Base-by-base conservation (phyloP, 768 basidiomycete species). In the Lactarius evosmus region DNA sequence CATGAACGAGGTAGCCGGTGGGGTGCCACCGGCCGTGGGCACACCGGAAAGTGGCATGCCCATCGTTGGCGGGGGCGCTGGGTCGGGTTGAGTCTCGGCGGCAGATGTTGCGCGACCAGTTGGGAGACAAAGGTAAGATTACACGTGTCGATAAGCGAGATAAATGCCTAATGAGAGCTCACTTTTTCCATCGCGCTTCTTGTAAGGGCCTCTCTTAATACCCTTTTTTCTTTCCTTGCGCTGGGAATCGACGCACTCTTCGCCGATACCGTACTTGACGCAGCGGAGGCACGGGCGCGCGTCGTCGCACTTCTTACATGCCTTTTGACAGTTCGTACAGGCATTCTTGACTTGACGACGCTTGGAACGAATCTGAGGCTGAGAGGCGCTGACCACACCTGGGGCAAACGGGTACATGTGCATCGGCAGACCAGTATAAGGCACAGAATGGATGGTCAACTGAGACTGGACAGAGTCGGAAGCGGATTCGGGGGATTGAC, bases 101-200 rank as follows among this genome's bases (percentile, higher is more conserved):
- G 67, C 81, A 79, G 71, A 81, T 78, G 80, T 81, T 82, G 82
- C 80, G 79, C 78, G 83, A 83, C 76, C 82, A 66, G 69, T 71
- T 57, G 38, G 41, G 60, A 49, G 38, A 54, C 7, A 63, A 60
- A 34, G 38, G 72, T 70, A 67, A 72, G 63, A 40, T 56, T 61
- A 53, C 58, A 57, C 64, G 59, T 55, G 65, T 61, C n/a, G 66
- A 64, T 51, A 59, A 57, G 61, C 33, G 62, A 58, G 56, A 65
- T 40, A 70, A 50, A 62, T 32, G 19, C 19, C 7, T 56, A 70
- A 69, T 36, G 75, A 70, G 69, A 57, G 75, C 86, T 76, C 73
- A 91, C 89, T 84, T 83, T 88, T 90, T 83, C 84, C 86, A 89
- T 91, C 89, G 85, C 89, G 89, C 85, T 92, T 93, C 91, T 92